These are phyloP conservation scores for Puccinia triticina DNA, from an alignment of 1,284 basidiomycete genomes.

Conservation along the genomic window DNA sequence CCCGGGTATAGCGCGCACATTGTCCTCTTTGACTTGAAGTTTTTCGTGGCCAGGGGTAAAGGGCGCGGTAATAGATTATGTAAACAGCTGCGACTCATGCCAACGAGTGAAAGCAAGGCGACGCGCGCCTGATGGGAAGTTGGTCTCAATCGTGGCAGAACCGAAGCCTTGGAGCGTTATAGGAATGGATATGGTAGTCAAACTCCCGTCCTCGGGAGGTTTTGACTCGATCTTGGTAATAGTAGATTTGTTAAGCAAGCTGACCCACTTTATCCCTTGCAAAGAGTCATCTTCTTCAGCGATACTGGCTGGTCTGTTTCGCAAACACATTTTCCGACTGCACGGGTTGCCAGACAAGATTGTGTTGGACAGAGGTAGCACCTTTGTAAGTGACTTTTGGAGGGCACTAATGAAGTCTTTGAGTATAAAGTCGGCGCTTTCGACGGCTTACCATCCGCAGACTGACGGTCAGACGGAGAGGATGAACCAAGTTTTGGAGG, in stretches of 20 bases:
- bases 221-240: no score
- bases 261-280: no score
- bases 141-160: no score
- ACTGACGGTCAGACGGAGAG: constrained; percentile 8
- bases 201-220: constrained; percentile 55
- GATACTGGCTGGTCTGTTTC: background rate
- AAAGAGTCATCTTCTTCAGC: background rate
- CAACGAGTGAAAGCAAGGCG: no score
- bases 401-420: background rate
- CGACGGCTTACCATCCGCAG: background rate
- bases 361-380: background rate
- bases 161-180: constrained; percentile 52
- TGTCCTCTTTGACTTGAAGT: background rate
- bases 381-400: constrained; percentile 5
- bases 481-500: constrained; percentile 13
- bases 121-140: no score
- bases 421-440: background rate
- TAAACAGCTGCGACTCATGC: background rate
- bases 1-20: background rate
- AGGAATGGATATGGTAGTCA: constrained; percentile 64
- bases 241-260: no score
- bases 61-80: background rate
- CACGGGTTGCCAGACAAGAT: constrained; percentile 1
- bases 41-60: constrained; percentile 8
- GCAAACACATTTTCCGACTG: background rate